Conservation (phyloP, 768 basidiomycete genomes). For the Tulasnella sp. region DNA sequence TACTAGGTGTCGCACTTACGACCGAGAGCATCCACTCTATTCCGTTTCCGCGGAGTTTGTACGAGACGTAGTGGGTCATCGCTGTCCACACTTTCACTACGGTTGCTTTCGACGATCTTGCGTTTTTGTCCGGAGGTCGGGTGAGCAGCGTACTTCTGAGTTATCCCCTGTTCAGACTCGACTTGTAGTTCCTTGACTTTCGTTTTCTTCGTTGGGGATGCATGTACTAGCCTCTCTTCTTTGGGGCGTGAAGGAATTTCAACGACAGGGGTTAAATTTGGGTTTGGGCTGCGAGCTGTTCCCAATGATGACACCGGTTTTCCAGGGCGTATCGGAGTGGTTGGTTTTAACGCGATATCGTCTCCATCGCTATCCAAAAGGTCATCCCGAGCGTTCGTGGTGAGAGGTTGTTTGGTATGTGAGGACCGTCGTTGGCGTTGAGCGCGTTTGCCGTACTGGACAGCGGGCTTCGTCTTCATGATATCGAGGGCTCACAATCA, state of each 20-base stretch:
- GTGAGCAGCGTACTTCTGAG: neutral
- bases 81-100: slow-evolving; percentile 2
- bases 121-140: neutral
- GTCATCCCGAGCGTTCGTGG: neutral
- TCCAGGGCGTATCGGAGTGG: too few species aligned
- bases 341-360: neutral
- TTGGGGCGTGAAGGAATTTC: neutral
- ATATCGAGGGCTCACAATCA: neutral
- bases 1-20: neutral
- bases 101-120: neutral
- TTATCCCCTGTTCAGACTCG: neutral
- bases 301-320: neutral
- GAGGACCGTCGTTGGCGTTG: neutral
- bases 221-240: neutral
- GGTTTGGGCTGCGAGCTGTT: neutral
- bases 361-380: neutral
- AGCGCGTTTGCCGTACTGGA: slow-evolving; percentile 10
- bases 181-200: neutral
- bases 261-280: neutral
- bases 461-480: neutral
- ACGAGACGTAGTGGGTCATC: slow-evolving; percentile 6
- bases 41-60: slow-evolving; percentile 4
- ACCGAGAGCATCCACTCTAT: neutral
- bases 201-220: neutral
- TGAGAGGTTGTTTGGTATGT: neutral